Evolutionary conservation across 768 basidiomycete genomes (phyloP), one percentile per base, ranked within the genome.

Genomic region (Hypholoma sublateritium): DNA sequence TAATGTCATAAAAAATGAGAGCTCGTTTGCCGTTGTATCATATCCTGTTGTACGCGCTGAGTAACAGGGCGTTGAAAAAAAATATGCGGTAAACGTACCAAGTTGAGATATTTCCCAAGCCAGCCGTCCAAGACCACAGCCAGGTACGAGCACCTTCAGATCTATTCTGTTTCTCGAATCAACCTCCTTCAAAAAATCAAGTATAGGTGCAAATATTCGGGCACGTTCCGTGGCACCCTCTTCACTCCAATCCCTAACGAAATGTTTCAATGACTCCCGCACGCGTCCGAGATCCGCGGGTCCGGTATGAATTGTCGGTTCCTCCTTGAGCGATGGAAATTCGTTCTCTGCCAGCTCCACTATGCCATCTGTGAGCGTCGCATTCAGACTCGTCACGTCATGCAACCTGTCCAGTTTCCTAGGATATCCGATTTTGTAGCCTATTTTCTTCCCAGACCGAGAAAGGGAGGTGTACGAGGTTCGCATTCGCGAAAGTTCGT

Each of bases 101-200:
- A 85, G 75, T 54, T 80, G 65, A 3, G 85, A 81, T 39, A 88
- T 80, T 65, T 90, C 87, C 83, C 85, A 88, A 46, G 86, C 83
- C 4, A 90, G 71, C 48, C 88, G 72, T 6, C 83, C 85, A 11
- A 89, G 70, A 0, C 88, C 87, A 53, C 79, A 78, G 0, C 87
- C 88, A 4, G 87, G 87, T 3, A 88, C 80, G 0, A 89, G 79
- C 0, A 88, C 78, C 19, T 69, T 77, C 66, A 69, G 74, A 1
- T 48, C 55, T 17, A 32, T 44, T 16, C 80, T 68, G 16, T 72
- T 67, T 5, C 63, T 63, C 2, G 49, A 32, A 2, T 68, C 61
- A 2, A 78, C 70, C 16, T 45, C 53, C 24, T 62, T 53, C 13
- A 89, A 70, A 1, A 80, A 72, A 1, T 79, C 70, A 16, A 89